Conservation (phyloP, 176 grass and related monocot genomes). For the Thalia dealbata region DNA sequence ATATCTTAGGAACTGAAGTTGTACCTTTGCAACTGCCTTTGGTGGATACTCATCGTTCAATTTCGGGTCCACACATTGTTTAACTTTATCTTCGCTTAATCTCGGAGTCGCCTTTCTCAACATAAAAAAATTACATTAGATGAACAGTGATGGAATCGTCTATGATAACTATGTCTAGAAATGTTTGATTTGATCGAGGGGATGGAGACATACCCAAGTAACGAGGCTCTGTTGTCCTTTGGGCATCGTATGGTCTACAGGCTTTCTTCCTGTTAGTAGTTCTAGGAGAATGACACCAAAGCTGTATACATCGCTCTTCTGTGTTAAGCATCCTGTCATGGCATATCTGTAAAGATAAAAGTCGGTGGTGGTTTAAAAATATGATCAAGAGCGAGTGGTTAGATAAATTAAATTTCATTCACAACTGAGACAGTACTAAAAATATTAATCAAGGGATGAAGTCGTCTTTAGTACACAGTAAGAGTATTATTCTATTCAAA, state of each 20-base stretch:
- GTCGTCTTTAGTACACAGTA: no score
- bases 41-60: conserved; percentile 35
- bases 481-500: no score
- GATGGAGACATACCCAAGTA: conserved; percentile 27
- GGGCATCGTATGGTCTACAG: conserved; percentile 55
- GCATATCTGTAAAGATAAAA: conserved; percentile 26
- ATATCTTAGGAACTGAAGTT: background rate
- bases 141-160: background rate
- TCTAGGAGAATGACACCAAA: conserved; percentile 46
- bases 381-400: no score
- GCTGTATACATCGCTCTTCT: conserved; percentile 48
- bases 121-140: background rate
- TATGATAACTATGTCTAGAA: background rate
- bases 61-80: conserved; percentile 45
- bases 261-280: conserved; percentile 48
- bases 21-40: conserved; percentile 53
- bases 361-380: background rate
- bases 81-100: conserved; percentile 51
- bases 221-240: conserved; percentile 47
- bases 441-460: no score
- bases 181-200: background rate
- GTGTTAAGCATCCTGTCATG: conserved; percentile 46
- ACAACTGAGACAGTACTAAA: no score
- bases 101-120: conserved; percentile 32
- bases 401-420: no score